Conservation (phyloP, 2,329 filamentous ascomycete species). For the Davidsoniella virescens region DNA sequence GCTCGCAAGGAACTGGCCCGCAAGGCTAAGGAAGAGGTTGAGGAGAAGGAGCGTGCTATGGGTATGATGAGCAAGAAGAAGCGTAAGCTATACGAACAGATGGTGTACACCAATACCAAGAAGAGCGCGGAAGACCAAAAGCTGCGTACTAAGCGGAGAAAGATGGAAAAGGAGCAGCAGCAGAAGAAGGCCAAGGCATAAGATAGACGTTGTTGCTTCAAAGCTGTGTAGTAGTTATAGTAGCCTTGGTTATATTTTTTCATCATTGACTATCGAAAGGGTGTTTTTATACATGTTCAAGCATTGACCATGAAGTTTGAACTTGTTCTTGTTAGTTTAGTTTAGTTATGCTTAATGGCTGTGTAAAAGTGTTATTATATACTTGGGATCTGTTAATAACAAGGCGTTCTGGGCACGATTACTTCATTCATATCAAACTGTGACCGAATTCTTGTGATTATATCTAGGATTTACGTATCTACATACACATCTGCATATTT, state of each 20-base stretch:
- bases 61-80: constrained; percentile 99
- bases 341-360: constrained; percentile 2
- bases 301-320: constrained; percentile 1
- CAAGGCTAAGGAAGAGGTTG: constrained; percentile 59
- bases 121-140: constrained; percentile 80
- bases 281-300: constrained; percentile 2
- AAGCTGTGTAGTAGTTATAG: background rate
- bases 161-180: constrained; percentile 53
- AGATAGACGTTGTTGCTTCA: background rate
- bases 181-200: constrained; percentile 22
- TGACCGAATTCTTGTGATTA: background rate
- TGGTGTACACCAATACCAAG: constrained; percentile 89
- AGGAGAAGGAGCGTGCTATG: constrained; percentile 83
- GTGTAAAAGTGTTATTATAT: constrained; percentile 13
- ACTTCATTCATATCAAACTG: background rate
- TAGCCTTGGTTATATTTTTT: background rate
- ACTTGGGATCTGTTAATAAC: constrained; percentile 10
- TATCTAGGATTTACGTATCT: background rate
- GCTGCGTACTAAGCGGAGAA: constrained; percentile 77
- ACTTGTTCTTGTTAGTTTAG: constrained; percentile 6
- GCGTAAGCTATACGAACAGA: constrained; percentile 92
- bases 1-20: constrained; percentile 52
- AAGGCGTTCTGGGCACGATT: constrained; percentile 7
- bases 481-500: background rate
- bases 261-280: constrained; percentile 2